Conservation (phyloP, 2,329 filamentous ascomycete genomes). For the Epichloe aotearoae region DNA sequence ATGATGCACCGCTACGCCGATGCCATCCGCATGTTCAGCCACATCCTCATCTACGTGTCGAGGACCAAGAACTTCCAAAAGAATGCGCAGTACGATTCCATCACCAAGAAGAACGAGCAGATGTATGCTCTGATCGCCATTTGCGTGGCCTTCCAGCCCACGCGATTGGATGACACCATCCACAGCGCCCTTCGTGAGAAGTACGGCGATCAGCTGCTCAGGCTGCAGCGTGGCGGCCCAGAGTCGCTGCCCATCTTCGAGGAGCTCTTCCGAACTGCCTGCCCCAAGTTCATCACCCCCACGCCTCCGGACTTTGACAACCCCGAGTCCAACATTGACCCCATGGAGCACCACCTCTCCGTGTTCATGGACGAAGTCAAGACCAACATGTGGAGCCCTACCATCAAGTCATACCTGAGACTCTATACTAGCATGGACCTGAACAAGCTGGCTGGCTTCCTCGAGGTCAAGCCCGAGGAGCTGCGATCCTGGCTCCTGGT, state of each 20-base stretch:
- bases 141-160: conserved; percentile 96
- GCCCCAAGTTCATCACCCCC: conserved; percentile 98
- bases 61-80: conserved; percentile 99
- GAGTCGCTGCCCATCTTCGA: conserved; percentile 94
- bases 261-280: conserved; percentile 94
- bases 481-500: conserved; percentile 86
- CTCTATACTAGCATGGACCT: conserved; percentile 99
- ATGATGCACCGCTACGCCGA: conserved; percentile 99
- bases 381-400: conserved; percentile 97
- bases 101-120: conserved; percentile 99
- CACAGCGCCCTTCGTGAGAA: conserved; percentile 96
- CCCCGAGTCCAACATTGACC: conserved; percentile 89
- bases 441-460: conserved; percentile 93
- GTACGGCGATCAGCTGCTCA: conserved; percentile 95
- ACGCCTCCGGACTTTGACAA: conserved; percentile 96
- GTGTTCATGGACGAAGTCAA: conserved; percentile 99
- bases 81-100: conserved; percentile 94
- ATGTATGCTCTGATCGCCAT: conserved; percentile 99
- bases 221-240: conserved; percentile 89
- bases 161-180: conserved; percentile 94
- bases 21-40: conserved; percentile 99
- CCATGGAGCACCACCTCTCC: conserved; percentile 88
- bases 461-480: conserved; percentile 94
- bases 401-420: conserved; percentile 95
- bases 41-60: conserved; percentile 97